Evolutionary conservation across 441 rosid species (phyloP).

Genomic region (Corymbia calophylla): DNA sequence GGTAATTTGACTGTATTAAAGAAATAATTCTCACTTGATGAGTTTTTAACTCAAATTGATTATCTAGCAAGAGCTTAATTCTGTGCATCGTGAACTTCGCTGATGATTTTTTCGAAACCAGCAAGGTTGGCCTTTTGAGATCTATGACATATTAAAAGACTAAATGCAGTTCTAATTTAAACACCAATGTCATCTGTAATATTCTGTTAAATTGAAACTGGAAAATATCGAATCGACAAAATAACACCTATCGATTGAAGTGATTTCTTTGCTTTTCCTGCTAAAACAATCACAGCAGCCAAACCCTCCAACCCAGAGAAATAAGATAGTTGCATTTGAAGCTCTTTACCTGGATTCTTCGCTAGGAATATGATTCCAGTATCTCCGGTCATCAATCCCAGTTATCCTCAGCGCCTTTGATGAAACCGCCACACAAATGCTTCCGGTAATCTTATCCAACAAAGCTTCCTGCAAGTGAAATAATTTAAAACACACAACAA

Average conservation of each 20-base stretch:
- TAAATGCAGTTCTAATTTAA: background rate
- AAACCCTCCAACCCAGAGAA: background rate
- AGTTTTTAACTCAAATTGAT: background rate
- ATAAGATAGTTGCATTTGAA: background rate
- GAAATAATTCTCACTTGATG: background rate
- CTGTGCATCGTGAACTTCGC: background rate
- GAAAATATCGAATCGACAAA: background rate
- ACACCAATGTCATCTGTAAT: background rate
- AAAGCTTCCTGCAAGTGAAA: background rate
- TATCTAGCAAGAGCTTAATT: background rate
- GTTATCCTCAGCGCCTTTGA: constrained; percentile 11
- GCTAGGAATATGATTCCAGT: constrained; percentile 6
- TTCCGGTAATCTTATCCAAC: constrained; percentile 5
- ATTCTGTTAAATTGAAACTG: background rate
- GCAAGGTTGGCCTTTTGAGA: background rate
- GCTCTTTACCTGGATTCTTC: background rate
- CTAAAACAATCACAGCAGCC: background rate
- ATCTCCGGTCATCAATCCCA: constrained; percentile 10
- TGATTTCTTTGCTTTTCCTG: background rate
- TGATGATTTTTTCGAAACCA: background rate
- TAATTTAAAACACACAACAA: background rate
- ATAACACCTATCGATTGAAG: background rate
- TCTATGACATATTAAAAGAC: background rate
- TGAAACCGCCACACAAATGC: background rate
- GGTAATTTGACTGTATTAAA: background rate